phyloP scores from a whole-genome alignment of 2,329 filamentous ascomycete species.

The Fusarium sp. region DNA sequence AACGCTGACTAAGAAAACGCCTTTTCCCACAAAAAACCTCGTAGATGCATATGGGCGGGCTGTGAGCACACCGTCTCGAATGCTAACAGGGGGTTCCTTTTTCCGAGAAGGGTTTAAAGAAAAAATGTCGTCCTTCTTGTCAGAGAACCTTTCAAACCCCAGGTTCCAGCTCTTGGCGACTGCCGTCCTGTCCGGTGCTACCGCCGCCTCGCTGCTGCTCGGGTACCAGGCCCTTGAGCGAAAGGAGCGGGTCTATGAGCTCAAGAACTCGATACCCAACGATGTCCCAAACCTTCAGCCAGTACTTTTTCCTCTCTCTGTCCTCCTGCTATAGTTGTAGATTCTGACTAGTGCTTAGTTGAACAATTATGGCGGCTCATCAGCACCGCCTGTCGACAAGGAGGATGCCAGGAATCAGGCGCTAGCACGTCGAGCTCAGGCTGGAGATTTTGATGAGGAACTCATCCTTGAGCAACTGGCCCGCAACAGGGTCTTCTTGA shows the following conservation, averaged over 20 bases:
- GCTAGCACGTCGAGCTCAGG: conserved; percentile 70
- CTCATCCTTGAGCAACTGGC: conserved; percentile 95
- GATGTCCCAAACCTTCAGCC: conserved; percentile 34
- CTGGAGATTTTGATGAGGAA: conserved; percentile 77
- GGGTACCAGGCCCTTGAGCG: conserved; percentile 72
- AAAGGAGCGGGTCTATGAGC: conserved; percentile 64
- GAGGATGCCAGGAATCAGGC: conserved; percentile 71
- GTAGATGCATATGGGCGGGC: not conserved
- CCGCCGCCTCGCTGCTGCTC: conserved; percentile 70
- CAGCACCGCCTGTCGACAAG: conserved; percentile 61
- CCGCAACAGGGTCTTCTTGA: conserved; percentile 91
- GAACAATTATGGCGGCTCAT: conserved; percentile 70
- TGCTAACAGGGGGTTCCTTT: conserved; percentile 7
- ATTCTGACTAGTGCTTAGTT: conserved; percentile 58
- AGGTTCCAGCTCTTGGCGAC: conserved; percentile 76
- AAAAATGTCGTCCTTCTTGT: conserved; percentile 59
- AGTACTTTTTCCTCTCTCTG: conserved; percentile 22
- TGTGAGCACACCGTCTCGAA: not conserved
- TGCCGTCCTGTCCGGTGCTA: conserved; percentile 73
- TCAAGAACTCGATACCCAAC: conserved; percentile 71
- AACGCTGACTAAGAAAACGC: conserved; percentile 36
- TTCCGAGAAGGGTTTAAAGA: conserved; percentile 33
- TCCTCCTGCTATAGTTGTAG: conserved; percentile 15
- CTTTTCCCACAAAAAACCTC: conserved; percentile 28
- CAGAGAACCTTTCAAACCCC: conserved; percentile 58